A percentile compares a stretch with the other conserved stretches of the same genome.
These are phyloP conservation scores for Laetiporus sulphureus DNA, from an alignment of 1,284 basidiomycete species.

Conservation along the genomic window DNA sequence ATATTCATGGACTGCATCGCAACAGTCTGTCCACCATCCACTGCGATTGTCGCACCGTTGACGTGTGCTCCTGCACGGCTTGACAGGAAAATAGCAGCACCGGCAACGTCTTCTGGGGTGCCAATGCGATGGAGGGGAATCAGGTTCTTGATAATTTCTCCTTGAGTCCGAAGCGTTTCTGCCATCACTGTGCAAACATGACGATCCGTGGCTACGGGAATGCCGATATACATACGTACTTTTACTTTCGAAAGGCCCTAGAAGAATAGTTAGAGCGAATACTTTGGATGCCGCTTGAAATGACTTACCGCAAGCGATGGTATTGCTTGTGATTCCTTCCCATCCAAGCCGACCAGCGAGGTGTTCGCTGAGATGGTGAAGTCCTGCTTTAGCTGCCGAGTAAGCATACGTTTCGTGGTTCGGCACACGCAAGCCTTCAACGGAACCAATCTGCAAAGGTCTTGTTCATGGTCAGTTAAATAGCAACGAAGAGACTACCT, in stretches of 20 bases:
- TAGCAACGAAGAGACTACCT: conserved; percentile 13
- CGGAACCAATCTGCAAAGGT: conserved; percentile 50
- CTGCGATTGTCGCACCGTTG: conserved; percentile 54
- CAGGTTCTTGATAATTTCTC: conserved; percentile 37
- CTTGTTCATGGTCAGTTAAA: background rate
- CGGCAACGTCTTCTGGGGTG: conserved; percentile 56
- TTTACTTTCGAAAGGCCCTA: conserved; percentile 45
- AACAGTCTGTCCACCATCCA: conserved; percentile 41
- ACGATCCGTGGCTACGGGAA: background rate
- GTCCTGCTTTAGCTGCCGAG: conserved; percentile 56
- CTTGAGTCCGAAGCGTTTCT: conserved; percentile 42
- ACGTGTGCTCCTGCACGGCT: conserved; percentile 56
- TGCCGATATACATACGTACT: conserved; percentile 26
- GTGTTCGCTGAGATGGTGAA: conserved; percentile 58
- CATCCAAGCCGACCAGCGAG: conserved; percentile 53
- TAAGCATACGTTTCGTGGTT: conserved; percentile 65
- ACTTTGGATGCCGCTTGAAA: background rate
- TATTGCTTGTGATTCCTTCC: conserved; percentile 62
- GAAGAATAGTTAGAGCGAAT: background rate
- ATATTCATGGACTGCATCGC: conserved; percentile 8
- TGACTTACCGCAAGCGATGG: conserved; percentile 55
- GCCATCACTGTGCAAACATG: conserved; percentile 46
- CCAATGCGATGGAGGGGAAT: conserved; percentile 56
- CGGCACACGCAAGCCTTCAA: conserved; percentile 51
- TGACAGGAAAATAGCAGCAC: conserved; percentile 54